Percentiles rank a stretch among this genome's conserved stretches.
These are phyloP conservation scores for Umbelopsis vinacea DNA, from an alignment of 192 early-diverging fungal genomes.

Conservation along the genomic window DNA sequence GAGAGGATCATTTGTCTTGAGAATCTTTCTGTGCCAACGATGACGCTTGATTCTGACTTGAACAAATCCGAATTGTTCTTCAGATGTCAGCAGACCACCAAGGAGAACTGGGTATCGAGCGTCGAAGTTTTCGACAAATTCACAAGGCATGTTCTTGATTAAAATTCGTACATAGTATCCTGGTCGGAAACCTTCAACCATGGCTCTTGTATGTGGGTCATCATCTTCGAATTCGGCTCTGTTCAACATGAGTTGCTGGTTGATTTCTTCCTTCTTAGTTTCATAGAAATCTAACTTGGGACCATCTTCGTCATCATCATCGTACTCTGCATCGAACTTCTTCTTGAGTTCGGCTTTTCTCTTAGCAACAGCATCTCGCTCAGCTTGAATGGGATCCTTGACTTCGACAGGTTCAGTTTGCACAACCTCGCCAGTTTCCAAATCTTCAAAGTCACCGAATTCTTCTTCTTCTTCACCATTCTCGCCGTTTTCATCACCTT, in stretches of 20 bases:
- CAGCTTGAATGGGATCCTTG: slow-evolving; percentile 60
- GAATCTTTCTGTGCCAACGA: slow-evolving; percentile 93
- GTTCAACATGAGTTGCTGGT: slow-evolving; percentile 82
- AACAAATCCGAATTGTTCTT: slow-evolving; percentile 94
- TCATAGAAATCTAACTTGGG: slow-evolving; percentile 84
- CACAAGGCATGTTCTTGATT: slow-evolving; percentile 88
- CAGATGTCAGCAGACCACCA: slow-evolving; percentile 86
- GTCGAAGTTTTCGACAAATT: slow-evolving; percentile 94
- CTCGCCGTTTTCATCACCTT: slow-evolving; percentile 35
- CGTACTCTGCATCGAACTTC: slow-evolving; percentile 95
- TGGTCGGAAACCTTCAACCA: slow-evolving; percentile 91
- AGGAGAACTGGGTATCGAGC: slow-evolving; percentile 90
- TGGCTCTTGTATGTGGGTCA: slow-evolving; percentile 68
- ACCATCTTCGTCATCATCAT: slow-evolving; percentile 67
- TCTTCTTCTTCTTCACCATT: slow-evolving; percentile 62
- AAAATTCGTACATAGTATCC: slow-evolving; percentile 94
- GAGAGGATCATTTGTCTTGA: slow-evolving; percentile 98
- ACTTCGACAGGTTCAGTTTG: slow-evolving; percentile 53
- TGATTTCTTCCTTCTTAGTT: slow-evolving; percentile 85
- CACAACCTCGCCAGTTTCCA: slow-evolving; percentile 59
- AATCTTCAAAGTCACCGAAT: slow-evolving; percentile 81
- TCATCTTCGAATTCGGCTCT: slow-evolving; percentile 88
- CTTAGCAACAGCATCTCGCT: slow-evolving; percentile 70
- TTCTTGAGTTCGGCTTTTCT: slow-evolving; percentile 90
- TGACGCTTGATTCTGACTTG: slow-evolving; percentile 98